Evolutionary conservation across 768 basidiomycete genomes (phyloP), one percentile per base, ranked within the genome.

Genomic region (Amanita exitialis): DNA sequence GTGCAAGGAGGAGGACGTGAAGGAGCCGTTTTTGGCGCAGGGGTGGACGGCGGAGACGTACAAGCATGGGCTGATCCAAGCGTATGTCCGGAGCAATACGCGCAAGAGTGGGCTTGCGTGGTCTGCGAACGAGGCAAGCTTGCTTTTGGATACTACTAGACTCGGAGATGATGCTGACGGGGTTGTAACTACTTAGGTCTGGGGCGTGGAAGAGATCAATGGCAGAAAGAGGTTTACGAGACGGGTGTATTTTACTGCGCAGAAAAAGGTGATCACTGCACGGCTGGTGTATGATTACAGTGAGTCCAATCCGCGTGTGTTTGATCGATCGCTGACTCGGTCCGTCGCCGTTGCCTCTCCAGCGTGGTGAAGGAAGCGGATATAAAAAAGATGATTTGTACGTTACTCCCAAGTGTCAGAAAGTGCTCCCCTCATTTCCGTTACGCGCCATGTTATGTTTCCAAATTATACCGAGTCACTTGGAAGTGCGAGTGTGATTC

Each of bases 211-310:
- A 57, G 69, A 70, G 3, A 66, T 82, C 56, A 66, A 82, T 12
- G 79, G 71, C 23, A 77, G 78, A 59, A 76, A 80, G 57, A 69
- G 81, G 53, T 80, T 86, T 57, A 69, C 73, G 3, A 72, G 84
- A 50, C 79, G 75, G 56, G 64, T 85, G 54, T 71, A 74, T 54
- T 87, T 87, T 63, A 78, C 74, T 4, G 83, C 83, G 3, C 59
- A 68, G 28, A 77, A 69, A 8, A 75, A 82, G 56, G 75, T 77
- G 32, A 77, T 86, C 44, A 68, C 77, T 51, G 68, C 71, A 8
- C 75, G 70, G 37, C 61, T 87, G 34, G 69, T 83, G 16, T 89
- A 86, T 54, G 82, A 87, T 58, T 86, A 86, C 55, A 51, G 84
- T 86, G 47, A 64, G 83, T 66, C 28, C n/a, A n/a, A n/a, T 25